Conservation (phyloP, 2,329 filamentous ascomycete genomes). For the Phaeoacremonium minimum region DNA sequence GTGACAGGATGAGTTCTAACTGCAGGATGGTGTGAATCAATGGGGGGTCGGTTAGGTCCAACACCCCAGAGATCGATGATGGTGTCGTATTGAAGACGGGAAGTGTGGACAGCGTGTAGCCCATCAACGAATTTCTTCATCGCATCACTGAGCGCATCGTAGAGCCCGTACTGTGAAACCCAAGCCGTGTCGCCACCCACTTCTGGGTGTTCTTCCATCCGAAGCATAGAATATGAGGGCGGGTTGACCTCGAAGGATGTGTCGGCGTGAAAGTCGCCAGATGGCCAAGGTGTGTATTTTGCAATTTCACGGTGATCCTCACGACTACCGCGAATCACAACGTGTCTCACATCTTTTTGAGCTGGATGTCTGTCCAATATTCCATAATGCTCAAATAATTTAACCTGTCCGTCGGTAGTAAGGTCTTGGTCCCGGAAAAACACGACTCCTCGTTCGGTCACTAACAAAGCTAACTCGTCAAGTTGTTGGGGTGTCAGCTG, state of each 20-base stretch:
- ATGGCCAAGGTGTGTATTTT: slow-evolving; percentile 42
- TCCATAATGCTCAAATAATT: slow-evolving; percentile 44
- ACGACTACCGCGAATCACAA: slow-evolving; percentile 37
- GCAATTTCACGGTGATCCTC: slow-evolving; percentile 38
- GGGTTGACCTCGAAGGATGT: slow-evolving; percentile 47
- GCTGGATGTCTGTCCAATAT: slow-evolving; percentile 40
- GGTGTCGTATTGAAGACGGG: slow-evolving; percentile 39
- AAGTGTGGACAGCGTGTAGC: slow-evolving; percentile 40
- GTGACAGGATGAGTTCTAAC: slow-evolving; percentile 45
- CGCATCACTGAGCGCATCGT: slow-evolving; percentile 36
- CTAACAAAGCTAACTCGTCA: slow-evolving; percentile 44
- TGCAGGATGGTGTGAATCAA: slow-evolving; percentile 42
- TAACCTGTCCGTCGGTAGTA: slow-evolving; percentile 34
- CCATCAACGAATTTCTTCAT: slow-evolving; percentile 36
- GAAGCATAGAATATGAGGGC: slow-evolving; percentile 43
- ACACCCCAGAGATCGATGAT: slow-evolving; percentile 38
- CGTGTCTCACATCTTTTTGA: slow-evolving; percentile 35
- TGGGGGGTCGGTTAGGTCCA: slow-evolving; percentile 34
- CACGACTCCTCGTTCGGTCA: slow-evolving; percentile 40
- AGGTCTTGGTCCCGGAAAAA: slow-evolving; percentile 44
- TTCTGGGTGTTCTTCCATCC: slow-evolving; percentile 44
- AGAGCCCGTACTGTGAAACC: slow-evolving; percentile 40
- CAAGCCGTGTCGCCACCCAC: slow-evolving; percentile 43
- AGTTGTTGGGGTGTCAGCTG: slow-evolving; percentile 37
- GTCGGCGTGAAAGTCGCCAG: slow-evolving; percentile 42